phyloP scores from a whole-genome alignment of 2,329 filamentous ascomycete species.

The Fusarium scirpi region DNA sequence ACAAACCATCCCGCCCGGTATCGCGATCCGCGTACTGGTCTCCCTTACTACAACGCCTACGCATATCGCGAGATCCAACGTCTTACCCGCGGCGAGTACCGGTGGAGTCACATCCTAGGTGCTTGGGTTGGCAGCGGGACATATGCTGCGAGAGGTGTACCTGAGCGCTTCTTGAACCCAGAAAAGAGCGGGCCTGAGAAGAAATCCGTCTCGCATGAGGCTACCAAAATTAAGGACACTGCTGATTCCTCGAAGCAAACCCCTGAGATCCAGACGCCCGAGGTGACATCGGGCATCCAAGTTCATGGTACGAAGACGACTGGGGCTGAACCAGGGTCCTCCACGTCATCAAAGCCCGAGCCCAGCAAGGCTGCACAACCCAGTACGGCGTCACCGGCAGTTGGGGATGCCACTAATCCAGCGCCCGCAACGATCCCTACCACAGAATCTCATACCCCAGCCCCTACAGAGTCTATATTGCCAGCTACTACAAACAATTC shows the following conservation, averaged over 20 bases:
- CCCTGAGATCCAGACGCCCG: conserved; percentile 21
- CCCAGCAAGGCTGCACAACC: conserved; percentile 16
- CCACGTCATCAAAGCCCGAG: conserved; percentile 10
- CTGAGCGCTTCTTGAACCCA: conserved; percentile 74
- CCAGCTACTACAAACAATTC: neutral
- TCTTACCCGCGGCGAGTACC: conserved; percentile 77
- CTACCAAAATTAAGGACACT: conserved; percentile 34
- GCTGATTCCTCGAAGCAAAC: conserved; percentile 22
- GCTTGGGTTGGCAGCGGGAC: conserved; percentile 81
- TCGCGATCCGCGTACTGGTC: conserved; percentile 83
- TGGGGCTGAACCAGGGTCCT: conserved; percentile 7
- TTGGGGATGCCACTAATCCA: conserved; percentile 8
- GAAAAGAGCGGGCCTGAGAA: conserved; percentile 46
- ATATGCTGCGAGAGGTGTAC: conserved; percentile 79
- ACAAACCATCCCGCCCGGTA: conserved; percentile 86
- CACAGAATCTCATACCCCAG: neutral
- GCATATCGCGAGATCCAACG: conserved; percentile 87
- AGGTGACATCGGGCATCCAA: conserved; percentile 8
- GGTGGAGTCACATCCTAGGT: conserved; percentile 84
- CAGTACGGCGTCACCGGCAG: conserved; percentile 5
- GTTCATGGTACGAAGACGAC: conserved; percentile 3
- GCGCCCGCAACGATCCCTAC: conserved; percentile 9
- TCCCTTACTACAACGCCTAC: conserved; percentile 82
- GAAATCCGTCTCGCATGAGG: conserved; percentile 24
- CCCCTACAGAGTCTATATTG: neutral